phyloP scores from a whole-genome alignment of 148 eudicot species.

The Diospyros kaki region DNA sequence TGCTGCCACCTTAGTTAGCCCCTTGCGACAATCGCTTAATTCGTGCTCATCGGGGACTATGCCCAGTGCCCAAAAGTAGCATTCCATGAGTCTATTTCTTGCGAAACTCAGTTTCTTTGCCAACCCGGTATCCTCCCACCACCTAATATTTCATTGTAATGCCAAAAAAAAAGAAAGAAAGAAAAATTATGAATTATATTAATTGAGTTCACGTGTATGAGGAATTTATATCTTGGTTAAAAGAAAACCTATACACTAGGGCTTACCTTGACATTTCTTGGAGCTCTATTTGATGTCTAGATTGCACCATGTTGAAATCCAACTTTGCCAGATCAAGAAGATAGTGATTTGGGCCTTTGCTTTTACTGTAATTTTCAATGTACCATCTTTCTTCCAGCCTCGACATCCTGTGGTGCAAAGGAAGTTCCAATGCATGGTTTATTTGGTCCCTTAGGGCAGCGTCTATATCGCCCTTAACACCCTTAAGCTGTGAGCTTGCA shows the following conservation, averaged over 20 bases:
- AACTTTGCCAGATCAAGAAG: constrained; percentile 19
- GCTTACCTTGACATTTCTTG: constrained; percentile 23
- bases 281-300: constrained; percentile 10
- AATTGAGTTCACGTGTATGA: too few relatives aligned
- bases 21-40: constrained; percentile 2
- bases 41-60: constrained; percentile 1
- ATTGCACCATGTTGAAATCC: constrained; percentile 17
- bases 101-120: constrained; percentile 14
- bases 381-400: constrained; percentile 11
- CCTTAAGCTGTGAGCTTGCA: not conserved
- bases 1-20: constrained; percentile 3
- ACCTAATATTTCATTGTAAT: not conserved
- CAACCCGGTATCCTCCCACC: constrained; percentile 17
- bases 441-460: not conserved
- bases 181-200: too few relatives aligned
- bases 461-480: not conserved
- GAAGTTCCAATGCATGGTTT: constrained; percentile 13
- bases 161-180: too few relatives aligned
- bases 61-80: constrained; percentile 9
- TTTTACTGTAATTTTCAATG: constrained; percentile 1
- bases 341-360: not conserved
- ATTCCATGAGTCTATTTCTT: constrained; percentile 17
- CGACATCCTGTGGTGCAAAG: constrained; percentile 7
- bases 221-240: too few relatives aligned
- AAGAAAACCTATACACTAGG: not conserved